Percentiles rank a stretch among this genome's conserved stretches.
These are phyloP conservation scores for Rhizopus sp. DNA, from an alignment of 371 early-diverging fungal genomes.

Conservation along the genomic window DNA sequence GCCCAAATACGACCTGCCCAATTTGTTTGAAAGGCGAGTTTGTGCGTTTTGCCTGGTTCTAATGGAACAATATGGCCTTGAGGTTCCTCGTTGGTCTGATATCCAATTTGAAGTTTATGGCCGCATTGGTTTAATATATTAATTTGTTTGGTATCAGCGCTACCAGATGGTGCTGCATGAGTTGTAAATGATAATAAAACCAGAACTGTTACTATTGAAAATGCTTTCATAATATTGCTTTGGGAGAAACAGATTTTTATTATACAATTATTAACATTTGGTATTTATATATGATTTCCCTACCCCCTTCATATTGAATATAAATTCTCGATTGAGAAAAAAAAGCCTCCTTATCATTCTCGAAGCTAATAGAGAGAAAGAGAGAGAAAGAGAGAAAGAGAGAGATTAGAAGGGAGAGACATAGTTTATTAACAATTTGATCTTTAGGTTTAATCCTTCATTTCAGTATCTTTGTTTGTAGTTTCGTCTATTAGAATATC, in stretches of 20 bases:
- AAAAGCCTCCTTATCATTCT: slow-evolving; percentile 5
- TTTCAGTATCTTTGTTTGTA: background rate
- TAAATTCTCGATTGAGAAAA: background rate
- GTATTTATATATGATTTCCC: too few relatives aligned
- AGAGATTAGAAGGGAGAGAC: too few relatives aligned
- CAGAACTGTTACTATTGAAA: too few relatives aligned
- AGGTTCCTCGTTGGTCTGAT: slow-evolving; percentile 31
- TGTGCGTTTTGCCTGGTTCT: slow-evolving; percentile 1
- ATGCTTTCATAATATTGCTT: too few relatives aligned
- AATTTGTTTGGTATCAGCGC: slow-evolving; percentile 18
- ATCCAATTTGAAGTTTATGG: slow-evolving; percentile 22
- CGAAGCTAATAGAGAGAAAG: too few relatives aligned
- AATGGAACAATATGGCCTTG: slow-evolving; percentile 10
- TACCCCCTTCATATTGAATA: too few relatives aligned
- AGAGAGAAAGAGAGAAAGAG: too few relatives aligned
- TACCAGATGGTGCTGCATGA: background rate
- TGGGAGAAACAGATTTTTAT: too few relatives aligned
- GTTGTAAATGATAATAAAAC: too few relatives aligned
- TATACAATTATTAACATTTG: too few relatives aligned
- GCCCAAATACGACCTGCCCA: slow-evolving; percentile 46
- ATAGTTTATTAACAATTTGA: too few relatives aligned
- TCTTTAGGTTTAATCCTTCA: too few relatives aligned
- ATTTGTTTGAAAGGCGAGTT: slow-evolving; percentile 10
- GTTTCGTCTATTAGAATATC: slow-evolving; percentile 22
- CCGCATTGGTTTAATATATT: slow-evolving; percentile 20